Percentiles rank a stretch among this genome's conserved stretches.
phyloP scores from a whole-genome alignment of 2,329 filamentous ascomycete genomes.

The Fusarium decemcellulare region DNA sequence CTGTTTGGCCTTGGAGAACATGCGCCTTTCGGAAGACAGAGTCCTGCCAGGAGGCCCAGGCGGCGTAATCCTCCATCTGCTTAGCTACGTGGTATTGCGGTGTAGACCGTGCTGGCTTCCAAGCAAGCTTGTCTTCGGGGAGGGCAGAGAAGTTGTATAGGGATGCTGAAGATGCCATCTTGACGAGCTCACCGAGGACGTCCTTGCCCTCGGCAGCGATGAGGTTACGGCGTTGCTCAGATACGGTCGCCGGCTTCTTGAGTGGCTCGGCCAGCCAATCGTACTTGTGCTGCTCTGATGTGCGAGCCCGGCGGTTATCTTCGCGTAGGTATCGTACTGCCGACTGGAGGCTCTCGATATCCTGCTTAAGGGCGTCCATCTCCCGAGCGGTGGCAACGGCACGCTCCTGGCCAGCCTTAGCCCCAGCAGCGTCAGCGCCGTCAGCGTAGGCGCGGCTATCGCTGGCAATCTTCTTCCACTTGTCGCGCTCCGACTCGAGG shows the following conservation, averaged over 20 bases:
- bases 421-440: slow-evolving; percentile 63
- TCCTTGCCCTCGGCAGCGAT: slow-evolving; percentile 75
- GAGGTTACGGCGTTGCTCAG: slow-evolving; percentile 64
- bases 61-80: slow-evolving; percentile 75
- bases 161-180: slow-evolving; percentile 68
- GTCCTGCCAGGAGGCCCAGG: slow-evolving; percentile 72
- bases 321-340: slow-evolving; percentile 78
- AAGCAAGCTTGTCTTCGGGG: slow-evolving; percentile 73
- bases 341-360: slow-evolving; percentile 75
- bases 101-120: slow-evolving; percentile 75
- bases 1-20: slow-evolving; percentile 49
- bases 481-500: slow-evolving; percentile 76
- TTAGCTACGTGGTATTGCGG: slow-evolving; percentile 77
- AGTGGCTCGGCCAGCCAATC: slow-evolving; percentile 76
- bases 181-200: slow-evolving; percentile 74
- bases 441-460: slow-evolving; percentile 71
- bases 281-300: slow-evolving; percentile 67
- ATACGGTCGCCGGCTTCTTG: slow-evolving; percentile 57
- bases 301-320: slow-evolving; percentile 74
- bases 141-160: slow-evolving; percentile 72
- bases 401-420: slow-evolving; percentile 74
- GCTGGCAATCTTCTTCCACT: slow-evolving; percentile 79
- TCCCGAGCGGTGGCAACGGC: slow-evolving; percentile 80
- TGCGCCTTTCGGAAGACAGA: slow-evolving; percentile 68
- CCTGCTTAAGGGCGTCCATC: slow-evolving; percentile 78